Base-by-base conservation (phyloP, 2,329 filamentous ascomycete species). In the Exserohilum rostratum region DNA sequence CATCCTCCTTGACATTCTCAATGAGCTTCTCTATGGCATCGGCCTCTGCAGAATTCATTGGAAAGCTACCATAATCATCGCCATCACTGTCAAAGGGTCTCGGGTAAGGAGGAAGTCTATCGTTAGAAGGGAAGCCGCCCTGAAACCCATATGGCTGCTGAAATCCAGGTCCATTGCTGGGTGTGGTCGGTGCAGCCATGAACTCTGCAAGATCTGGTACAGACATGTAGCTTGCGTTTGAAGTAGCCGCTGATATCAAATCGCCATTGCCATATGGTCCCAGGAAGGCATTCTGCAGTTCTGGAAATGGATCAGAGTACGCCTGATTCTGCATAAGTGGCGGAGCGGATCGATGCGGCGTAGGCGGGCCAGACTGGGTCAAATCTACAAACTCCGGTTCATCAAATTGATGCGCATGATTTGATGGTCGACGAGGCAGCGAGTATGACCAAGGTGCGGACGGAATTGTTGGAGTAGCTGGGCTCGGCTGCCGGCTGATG, bases 1-100 rank as follows among this genome's bases (percentile, higher is more conserved):
- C 67, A 39, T 69, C 65, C 6, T 61, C 62, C 47, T 67, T 57
- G 30, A 74, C 70, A 30, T 69, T 72, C 27, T 69, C 68, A 6
- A 76, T 62, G 18, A 75, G 66, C 22, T 68, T 65, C 27, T 65
- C 63, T 10, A 73, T 61, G 6, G 65, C 65, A n/a, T 68, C 60
- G 12, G 55, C 50, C n/a, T 68, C 65, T 1, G 54, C 47, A 12
- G 22, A 31, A 9, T 52, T 56, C 6, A 68, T 40, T 6, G 64
- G 57, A 2, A 59, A 46, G 5, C 56, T 50, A 17, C 58, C 60
- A 46, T 61, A 61, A 6, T 62, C 60, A 1, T 65, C 64, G 17
- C 45, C 56, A 11, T 65, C 55, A 35, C 59, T 59, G 17, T 48
- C 46, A 5, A 29, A 34, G n/a, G 40, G 40, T 47, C 57, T 27